These are phyloP conservation scores for Asterophora parasitica DNA, from an alignment of 768 basidiomycete species.

Conservation along the genomic window DNA sequence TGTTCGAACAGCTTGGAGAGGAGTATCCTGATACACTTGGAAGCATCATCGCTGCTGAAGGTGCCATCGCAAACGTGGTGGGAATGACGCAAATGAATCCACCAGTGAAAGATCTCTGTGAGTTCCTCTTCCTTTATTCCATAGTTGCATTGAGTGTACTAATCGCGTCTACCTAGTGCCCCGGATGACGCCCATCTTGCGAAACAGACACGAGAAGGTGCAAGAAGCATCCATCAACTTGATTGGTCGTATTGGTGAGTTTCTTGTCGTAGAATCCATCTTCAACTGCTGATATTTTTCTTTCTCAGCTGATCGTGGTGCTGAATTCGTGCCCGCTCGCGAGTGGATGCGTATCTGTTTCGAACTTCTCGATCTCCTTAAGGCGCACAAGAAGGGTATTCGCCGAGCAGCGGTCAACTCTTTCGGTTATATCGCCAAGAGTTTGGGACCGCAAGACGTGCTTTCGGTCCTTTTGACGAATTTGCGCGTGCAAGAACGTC, in stretches of 20 bases:
- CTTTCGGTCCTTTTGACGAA: slow-evolving; percentile 94
- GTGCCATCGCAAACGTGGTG: slow-evolving; percentile 98
- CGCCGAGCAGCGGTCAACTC: slow-evolving; percentile 99
- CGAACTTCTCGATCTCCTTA: slow-evolving; percentile 92
- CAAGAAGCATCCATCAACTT: slow-evolving; percentile 99
- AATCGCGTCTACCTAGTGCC: slow-evolving; percentile 58
- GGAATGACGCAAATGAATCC: slow-evolving; percentile 99
- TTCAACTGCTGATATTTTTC: slow-evolving; percentile 15
- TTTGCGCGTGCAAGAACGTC: slow-evolving; percentile 96
- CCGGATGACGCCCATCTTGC: slow-evolving; percentile 99
- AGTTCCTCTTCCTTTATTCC: slow-evolving; percentile 32
- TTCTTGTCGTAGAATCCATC: slow-evolving; percentile 11
- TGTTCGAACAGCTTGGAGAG: slow-evolving; percentile 98
- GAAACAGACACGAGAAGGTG: slow-evolving; percentile 98
- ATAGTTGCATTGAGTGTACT: neutral
- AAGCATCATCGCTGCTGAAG: slow-evolving; percentile 98
- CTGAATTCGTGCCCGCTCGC: slow-evolving; percentile 96
- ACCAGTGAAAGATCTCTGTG: slow-evolving; percentile 96
- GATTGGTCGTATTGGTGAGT: slow-evolving; percentile 88
- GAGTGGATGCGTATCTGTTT: slow-evolving; percentile 99
- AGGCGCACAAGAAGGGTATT: slow-evolving; percentile 99
- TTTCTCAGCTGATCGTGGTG: slow-evolving; percentile 84
- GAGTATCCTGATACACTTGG: slow-evolving; percentile 99
- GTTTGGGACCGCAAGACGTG: slow-evolving; percentile 98
- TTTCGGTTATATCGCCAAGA: slow-evolving; percentile 99